These are phyloP conservation scores for Coemansia asiatica DNA, from an alignment of 192 early-diverging fungal species.

Conservation along the genomic window DNA sequence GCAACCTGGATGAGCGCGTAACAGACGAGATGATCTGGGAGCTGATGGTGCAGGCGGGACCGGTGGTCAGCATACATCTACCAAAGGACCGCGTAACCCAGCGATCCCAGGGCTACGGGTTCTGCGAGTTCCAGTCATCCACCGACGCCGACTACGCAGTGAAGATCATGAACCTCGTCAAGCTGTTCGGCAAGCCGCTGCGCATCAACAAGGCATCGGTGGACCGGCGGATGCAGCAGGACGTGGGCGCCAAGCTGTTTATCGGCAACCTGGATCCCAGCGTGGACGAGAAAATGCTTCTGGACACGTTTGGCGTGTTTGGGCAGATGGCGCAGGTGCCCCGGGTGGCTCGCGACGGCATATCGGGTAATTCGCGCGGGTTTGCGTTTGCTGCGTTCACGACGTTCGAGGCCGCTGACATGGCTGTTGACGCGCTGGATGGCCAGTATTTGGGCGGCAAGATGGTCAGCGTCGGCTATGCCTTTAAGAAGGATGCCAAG, in stretches of 20 bases:
- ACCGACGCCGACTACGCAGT: constrained; percentile 97
- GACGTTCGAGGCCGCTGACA: constrained; percentile 93
- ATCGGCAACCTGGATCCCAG: constrained; percentile 94
- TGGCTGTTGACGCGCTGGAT: constrained; percentile 98
- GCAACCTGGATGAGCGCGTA: constrained; percentile 93
- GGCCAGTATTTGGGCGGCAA: constrained; percentile 95
- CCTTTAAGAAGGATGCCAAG: constrained; percentile 98
- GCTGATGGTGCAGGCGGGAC: constrained; percentile 97
- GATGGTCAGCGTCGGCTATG: constrained; percentile 85
- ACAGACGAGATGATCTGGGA: constrained; percentile 96
- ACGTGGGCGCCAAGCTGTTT: constrained; percentile 95
- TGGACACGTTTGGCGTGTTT: constrained; percentile 95
- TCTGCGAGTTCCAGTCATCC: constrained; percentile 90
- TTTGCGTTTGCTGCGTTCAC: constrained; percentile 92
- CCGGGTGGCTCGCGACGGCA: constrained; percentile 81
- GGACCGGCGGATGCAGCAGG: constrained; percentile 73
- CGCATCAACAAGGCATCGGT: constrained; percentile 91
- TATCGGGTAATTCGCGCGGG: constrained; percentile 83
- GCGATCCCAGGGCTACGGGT: constrained; percentile 91
- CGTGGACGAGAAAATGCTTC: constrained; percentile 86
- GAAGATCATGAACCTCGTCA: constrained; percentile 96
- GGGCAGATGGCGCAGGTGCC: constrained; percentile 86
- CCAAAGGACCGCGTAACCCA: constrained; percentile 97
- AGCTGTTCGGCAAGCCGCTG: constrained; percentile 92
- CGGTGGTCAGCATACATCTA: constrained; percentile 90